Percentiles rank a stretch among this genome's conserved stretches.
Conservation (phyloP, 257 asterid genomes). For the Solanum paucissectum region DNA sequence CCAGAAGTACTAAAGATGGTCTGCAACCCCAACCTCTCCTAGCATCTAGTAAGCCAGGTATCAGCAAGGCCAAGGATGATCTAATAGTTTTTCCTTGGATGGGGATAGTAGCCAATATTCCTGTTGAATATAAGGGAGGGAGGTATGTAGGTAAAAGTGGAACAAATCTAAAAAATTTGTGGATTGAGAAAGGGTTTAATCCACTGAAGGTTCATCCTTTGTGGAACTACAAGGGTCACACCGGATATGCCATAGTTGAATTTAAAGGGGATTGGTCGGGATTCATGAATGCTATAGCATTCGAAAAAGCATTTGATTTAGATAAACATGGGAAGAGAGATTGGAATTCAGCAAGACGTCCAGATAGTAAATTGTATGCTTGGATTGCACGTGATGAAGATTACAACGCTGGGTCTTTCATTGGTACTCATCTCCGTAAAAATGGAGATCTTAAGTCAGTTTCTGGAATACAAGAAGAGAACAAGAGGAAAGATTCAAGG, state of each 20-base stretch:
- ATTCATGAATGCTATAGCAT: conserved; percentile 31
- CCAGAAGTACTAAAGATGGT: background rate
- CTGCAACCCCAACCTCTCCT: background rate
- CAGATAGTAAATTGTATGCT: conserved; percentile 7
- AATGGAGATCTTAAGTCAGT: conserved; percentile 61
- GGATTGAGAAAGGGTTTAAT: conserved; percentile 25
- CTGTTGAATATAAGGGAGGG: conserved; percentile 18
- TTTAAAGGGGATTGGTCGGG: conserved; percentile 32
- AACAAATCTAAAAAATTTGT: conserved; percentile 20
- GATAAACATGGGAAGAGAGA: conserved; percentile 33
- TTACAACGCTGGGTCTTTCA: conserved; percentile 16
- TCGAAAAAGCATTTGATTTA: conserved; percentile 35
- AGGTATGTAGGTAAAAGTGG: conserved; percentile 33
- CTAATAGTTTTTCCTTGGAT: conserved; percentile 51
- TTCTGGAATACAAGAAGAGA: conserved; percentile 34
- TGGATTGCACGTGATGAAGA: conserved; percentile 71
- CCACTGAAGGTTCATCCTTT: conserved; percentile 35
- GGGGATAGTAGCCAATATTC: conserved; percentile 45
- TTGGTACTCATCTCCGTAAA: conserved; percentile 48
- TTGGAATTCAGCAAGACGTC: background rate
- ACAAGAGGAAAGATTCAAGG: conserved; percentile 30
- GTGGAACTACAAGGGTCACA: conserved; percentile 31
- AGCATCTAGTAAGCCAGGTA: background rate
- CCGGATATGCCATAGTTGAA: conserved; percentile 44
- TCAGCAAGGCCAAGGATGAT: conserved; percentile 16